A percentile compares a stretch with the other conserved stretches of the same genome.
Evolutionary conservation across 805 yeast genomes (phyloP).

Genomic region (Debaryomyces castellii): DNA sequence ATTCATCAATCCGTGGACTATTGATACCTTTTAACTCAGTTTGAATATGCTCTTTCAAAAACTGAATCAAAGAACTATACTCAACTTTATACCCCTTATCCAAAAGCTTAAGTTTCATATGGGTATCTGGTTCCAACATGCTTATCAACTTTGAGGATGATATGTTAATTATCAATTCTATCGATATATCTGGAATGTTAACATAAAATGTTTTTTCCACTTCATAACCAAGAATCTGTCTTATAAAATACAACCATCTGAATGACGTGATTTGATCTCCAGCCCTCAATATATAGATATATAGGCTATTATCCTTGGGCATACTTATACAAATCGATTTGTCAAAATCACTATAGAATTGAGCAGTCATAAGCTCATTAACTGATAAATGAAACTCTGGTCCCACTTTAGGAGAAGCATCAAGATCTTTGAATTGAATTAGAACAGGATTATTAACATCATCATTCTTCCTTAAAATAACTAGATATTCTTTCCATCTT

Average conservation of each 20-base stretch:
- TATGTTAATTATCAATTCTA: slow-evolving; percentile 44
- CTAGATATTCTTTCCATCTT: slow-evolving; percentile 78
- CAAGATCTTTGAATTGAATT: slow-evolving; percentile 60
- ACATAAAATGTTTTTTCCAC: slow-evolving; percentile 30
- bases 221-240: slow-evolving; percentile 41
- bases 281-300: slow-evolving; percentile 55
- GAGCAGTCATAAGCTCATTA: slow-evolving; percentile 28
- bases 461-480: slow-evolving; percentile 68
- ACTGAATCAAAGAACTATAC: slow-evolving; percentile 30
- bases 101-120: slow-evolving; percentile 7
- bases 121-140: slow-evolving; percentile 13
- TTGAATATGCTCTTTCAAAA: slow-evolving; percentile 37
- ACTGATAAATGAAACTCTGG: slow-evolving; percentile 23
- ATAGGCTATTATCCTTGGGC: slow-evolving; percentile 18
- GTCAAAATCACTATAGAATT: slow-evolving; percentile 66
- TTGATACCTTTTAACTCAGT: slow-evolving; percentile 22
- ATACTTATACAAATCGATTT: slow-evolving; percentile 60
- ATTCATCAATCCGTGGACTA: slow-evolving; percentile 9
- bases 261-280: slow-evolving; percentile 53
- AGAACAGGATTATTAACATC: slow-evolving; percentile 49
- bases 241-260: slow-evolving; percentile 63
- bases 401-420: slow-evolving; percentile 23
- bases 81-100: slow-evolving; percentile 23
- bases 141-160: slow-evolving; percentile 38
- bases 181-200: slow-evolving; percentile 45